Conservation (phyloP, 768 basidiomycete species). For the Leucosporidium scottii region DNA sequence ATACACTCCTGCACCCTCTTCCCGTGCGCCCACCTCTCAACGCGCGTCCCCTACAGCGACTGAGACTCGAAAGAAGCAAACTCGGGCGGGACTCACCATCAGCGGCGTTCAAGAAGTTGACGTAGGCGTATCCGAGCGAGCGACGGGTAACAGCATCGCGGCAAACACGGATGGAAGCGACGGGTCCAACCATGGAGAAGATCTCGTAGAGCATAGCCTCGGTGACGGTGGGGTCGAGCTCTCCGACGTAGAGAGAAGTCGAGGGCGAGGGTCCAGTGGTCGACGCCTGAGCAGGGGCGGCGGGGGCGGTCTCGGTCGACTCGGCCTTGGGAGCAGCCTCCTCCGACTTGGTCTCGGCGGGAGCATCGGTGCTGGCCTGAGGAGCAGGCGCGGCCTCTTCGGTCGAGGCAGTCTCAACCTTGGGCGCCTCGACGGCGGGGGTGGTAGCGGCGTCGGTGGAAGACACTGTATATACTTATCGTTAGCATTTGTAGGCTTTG, state of each 20-base stretch:
- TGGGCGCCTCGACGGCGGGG: conserved; percentile 13
- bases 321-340: background rate
- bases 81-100: conserved; percentile 61
- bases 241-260: conserved; percentile 90
- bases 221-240: conserved; percentile 94
- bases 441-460: conserved; percentile 25
- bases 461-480: conserved; percentile 12
- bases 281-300: background rate
- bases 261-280: conserved; percentile 20
- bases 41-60: background rate
- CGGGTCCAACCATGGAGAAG: conserved; percentile 99
- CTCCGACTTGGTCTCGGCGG: background rate
- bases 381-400: background rate
- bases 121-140: conserved; percentile 98
- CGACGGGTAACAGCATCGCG: conserved; percentile 99
- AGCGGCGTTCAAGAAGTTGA: conserved; percentile 91
- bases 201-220: conserved; percentile 99
- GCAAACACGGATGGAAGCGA: conserved; percentile 98
- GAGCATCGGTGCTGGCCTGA: background rate
- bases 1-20: no score
- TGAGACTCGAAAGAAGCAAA: background rate
- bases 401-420: background rate
- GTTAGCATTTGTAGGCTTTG: background rate
- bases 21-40: background rate
- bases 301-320: conserved; percentile 32